Evolutionary conservation across 2,329 filamentous ascomycete species (phyloP).

Genomic region (Daldinia sp.): DNA sequence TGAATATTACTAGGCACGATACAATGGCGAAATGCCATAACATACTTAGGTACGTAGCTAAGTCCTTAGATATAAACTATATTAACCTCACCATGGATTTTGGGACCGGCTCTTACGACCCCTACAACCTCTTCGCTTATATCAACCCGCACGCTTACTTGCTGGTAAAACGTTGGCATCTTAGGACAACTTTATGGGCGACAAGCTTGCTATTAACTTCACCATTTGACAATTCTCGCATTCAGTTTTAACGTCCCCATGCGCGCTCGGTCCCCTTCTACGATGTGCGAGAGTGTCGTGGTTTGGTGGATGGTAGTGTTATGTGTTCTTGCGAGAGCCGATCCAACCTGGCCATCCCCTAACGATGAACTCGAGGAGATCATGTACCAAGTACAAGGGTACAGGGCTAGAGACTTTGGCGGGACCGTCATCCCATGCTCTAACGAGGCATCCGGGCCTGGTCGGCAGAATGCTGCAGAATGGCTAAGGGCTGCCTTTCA

Average conservation of each 20-base stretch:
- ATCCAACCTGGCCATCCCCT: slow-evolving; percentile 67
- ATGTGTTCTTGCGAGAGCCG: slow-evolving; percentile 51
- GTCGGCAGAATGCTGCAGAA: slow-evolving; percentile 66
- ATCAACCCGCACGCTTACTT: not conserved
- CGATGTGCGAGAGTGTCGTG: slow-evolving; percentile 44
- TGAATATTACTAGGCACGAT: slow-evolving; percentile 20
- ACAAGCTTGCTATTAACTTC: not conserved
- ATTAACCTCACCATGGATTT: not conserved
- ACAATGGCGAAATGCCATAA: slow-evolving; percentile 8
- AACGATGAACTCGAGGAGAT: slow-evolving; percentile 71
- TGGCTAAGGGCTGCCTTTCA: slow-evolving; percentile 70
- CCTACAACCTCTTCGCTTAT: not conserved
- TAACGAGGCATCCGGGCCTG: slow-evolving; percentile 60
- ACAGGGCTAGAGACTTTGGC: slow-evolving; percentile 63
- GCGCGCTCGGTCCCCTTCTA: not conserved
- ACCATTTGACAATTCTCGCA: not conserved
- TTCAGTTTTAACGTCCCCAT: slow-evolving; percentile 22
- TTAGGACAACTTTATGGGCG: not conserved
- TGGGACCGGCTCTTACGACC: not conserved
- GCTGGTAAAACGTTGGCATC: not conserved
- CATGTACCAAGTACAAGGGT: slow-evolving; percentile 66
- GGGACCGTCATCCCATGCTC: slow-evolving; percentile 65
- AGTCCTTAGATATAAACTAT: slow-evolving; percentile 13
- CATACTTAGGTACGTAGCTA: too few species aligned
- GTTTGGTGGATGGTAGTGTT: slow-evolving; percentile 50